Base-by-base conservation (phyloP, 768 basidiomycete genomes). In the Russula olivacea region DNA sequence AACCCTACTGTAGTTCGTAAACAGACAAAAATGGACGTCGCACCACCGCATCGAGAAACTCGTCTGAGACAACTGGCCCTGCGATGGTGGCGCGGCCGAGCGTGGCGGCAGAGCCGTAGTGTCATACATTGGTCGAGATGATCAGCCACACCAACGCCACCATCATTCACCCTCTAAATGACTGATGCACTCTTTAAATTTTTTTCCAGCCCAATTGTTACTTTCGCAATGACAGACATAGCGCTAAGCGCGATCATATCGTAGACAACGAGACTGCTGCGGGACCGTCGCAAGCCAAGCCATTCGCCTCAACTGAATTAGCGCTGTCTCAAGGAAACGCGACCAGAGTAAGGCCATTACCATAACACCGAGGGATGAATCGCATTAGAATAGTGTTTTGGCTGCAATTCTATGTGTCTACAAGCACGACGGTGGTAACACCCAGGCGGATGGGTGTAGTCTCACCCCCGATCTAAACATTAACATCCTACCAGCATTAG, bases 81-180 rank as follows among this genome's bases (percentile, higher is more conserved):
- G 14, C 61, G 36, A 55, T 48, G 23, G 48, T 61, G 36, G 61
- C 38, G 48, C 47, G n/a, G n/a, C n/a, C n/a, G n/a, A n/a, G n/a
- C n/a, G n/a, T n/a, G 36, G 19, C n/a, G 43, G 43, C 43, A n/a
- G 43, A 43, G 43, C 43, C 2, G 17, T 1, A 17, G n/a, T n/a
- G n/a, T n/a, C n/a, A n/a, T n/a, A n/a, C n/a, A n/a, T n/a, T 28
- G 28, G 28, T 28, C 28, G 41, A 21, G 45, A 21, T 47, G 45
- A n/a, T 47, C 25, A 17, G 21, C 15, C 59, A 60, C 28, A 41
- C 30, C 41, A 8, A n/a, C 59, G 59, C 61, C 47, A 61, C 55
- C 61, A 56, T 43, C 48, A 61, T 54, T 53, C 19, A 14, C 28
- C 19, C 23, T 25, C 25, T 15, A 34, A 12, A 14, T 15, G 30